Evolutionary conservation across 164 flowering plant genomes (phyloP).

Genomic region (Nymphaea thermarum): DNA sequence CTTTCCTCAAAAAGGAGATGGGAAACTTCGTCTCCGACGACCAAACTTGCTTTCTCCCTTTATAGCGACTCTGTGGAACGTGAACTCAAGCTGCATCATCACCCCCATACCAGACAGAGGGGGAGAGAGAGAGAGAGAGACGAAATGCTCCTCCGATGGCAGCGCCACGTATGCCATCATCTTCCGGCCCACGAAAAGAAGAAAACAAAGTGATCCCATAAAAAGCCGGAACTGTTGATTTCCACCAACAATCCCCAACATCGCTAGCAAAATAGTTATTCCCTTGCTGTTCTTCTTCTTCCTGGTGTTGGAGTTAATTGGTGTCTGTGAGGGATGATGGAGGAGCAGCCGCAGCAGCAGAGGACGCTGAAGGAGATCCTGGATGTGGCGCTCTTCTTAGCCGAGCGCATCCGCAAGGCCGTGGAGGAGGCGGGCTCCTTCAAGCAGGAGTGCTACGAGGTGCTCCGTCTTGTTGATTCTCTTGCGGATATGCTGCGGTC

Average conservation of each 20-base stretch:
- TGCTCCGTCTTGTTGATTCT: slow-evolving; percentile 34
- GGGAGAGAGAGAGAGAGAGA: no score
- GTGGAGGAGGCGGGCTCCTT: slow-evolving; percentile 40
- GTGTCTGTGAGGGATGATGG: not conserved
- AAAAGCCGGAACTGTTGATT: not conserved
- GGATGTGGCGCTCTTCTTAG: slow-evolving; percentile 23
- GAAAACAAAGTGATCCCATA: no score
- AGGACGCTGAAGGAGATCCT: slow-evolving; percentile 35
- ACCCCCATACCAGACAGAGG: no score
- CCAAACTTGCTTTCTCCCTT: no score
- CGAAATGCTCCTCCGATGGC: no score
- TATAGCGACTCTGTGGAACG: no score
- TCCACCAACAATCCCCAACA: not conserved
- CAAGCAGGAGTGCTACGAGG: slow-evolving; percentile 45
- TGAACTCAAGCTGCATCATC: no score
- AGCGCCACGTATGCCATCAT: no score
- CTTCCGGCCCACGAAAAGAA: no score
- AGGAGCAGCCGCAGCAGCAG: slow-evolving; percentile 8
- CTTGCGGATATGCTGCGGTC: slow-evolving; percentile 50
- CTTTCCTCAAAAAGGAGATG: no score
- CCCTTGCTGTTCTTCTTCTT: not conserved
- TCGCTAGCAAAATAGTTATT: not conserved
- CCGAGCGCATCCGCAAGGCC: slow-evolving; percentile 30
- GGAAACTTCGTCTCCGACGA: no score
- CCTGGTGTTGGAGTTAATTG: not conserved